phyloP scores from a whole-genome alignment of 2,329 filamentous ascomycete species.

The Ceratocystis ficicola region DNA sequence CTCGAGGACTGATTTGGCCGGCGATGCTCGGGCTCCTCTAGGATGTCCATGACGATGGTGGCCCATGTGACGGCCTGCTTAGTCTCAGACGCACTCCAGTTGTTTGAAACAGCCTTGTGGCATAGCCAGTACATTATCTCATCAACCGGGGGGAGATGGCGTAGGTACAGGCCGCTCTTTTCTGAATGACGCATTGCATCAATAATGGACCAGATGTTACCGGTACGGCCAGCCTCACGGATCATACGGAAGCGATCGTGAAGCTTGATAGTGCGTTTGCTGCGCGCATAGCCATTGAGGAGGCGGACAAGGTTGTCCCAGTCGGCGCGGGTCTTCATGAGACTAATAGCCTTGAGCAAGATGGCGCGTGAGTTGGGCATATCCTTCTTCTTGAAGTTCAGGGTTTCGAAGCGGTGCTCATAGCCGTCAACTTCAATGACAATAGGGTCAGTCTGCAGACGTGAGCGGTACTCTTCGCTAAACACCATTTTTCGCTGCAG shows the following conservation, averaged over 20 bases:
- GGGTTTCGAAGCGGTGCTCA: constrained; percentile 39
- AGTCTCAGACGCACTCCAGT: constrained; percentile 30
- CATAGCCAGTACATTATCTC: constrained; percentile 32
- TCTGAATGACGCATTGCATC: constrained; percentile 38
- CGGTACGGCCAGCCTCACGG: constrained; percentile 32
- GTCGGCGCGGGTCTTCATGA: constrained; percentile 40
- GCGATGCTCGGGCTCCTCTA: constrained; percentile 35
- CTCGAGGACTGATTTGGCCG: constrained; percentile 23
- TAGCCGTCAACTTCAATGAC: constrained; percentile 47
- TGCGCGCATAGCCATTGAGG: constrained; percentile 39
- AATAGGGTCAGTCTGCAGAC: constrained; percentile 44
- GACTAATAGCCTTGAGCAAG: constrained; percentile 31
- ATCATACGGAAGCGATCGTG: constrained; percentile 33
- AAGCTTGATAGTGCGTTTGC: constrained; percentile 31
- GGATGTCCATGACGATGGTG: constrained; percentile 38
- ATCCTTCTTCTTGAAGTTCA: constrained; percentile 32
- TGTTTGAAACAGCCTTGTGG: constrained; percentile 33
- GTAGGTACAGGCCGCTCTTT: constrained; percentile 37
- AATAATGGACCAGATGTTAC: constrained; percentile 37
- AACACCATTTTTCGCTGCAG: constrained; percentile 44
- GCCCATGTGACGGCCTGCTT: constrained; percentile 36
- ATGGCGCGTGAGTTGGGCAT: constrained; percentile 35
- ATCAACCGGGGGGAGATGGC: constrained; percentile 27
- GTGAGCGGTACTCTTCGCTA: constrained; percentile 35
- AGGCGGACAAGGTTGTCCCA: constrained; percentile 42